A percentile compares a stretch with the other conserved stretches of the same genome.
These are phyloP conservation scores for Abrus pulchellus DNA, from an alignment of 306 rosid species.

Conservation along the genomic window DNA sequence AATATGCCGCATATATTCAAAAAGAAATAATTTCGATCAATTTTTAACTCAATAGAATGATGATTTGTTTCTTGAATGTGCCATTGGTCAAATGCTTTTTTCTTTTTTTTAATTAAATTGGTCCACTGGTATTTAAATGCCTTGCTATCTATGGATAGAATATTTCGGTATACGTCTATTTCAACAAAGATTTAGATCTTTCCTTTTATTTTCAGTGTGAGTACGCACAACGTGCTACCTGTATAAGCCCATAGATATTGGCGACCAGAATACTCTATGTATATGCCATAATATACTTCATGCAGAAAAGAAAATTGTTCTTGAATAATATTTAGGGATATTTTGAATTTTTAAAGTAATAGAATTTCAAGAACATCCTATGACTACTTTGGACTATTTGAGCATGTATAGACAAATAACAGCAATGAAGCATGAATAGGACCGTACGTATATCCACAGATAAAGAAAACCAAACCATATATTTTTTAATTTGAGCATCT, in stretches of 20 bases:
- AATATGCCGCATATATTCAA: background rate
- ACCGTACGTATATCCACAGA: background rate
- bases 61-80: slow-evolving; percentile 2
- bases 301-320: background rate
- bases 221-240: slow-evolving; percentile 40
- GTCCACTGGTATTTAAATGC: background rate
- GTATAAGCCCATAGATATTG: slow-evolving; percentile 28
- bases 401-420: slow-evolving; percentile 8
- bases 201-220: slow-evolving; percentile 22
- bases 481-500: too few relatives aligned
- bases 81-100: background rate
- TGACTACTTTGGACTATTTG: slow-evolving; percentile 7
- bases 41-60: slow-evolving; percentile 3
- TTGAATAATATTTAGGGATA: too few relatives aligned
- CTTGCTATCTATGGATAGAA: background rate
- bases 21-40: background rate
- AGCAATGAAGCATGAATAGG: background rate
- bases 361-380: background rate
- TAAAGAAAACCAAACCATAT: background rate
- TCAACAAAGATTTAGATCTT: slow-evolving; percentile 33
- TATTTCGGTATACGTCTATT: slow-evolving; percentile 26
- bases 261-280: background rate
- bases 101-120: background rate
- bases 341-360: too few relatives aligned
- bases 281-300: background rate